Percentiles rank a stretch among this genome's conserved stretches.
Evolutionary conservation across 176 grass and related monocot species (phyloP).

Genomic region (Leersia perrieri): DNA sequence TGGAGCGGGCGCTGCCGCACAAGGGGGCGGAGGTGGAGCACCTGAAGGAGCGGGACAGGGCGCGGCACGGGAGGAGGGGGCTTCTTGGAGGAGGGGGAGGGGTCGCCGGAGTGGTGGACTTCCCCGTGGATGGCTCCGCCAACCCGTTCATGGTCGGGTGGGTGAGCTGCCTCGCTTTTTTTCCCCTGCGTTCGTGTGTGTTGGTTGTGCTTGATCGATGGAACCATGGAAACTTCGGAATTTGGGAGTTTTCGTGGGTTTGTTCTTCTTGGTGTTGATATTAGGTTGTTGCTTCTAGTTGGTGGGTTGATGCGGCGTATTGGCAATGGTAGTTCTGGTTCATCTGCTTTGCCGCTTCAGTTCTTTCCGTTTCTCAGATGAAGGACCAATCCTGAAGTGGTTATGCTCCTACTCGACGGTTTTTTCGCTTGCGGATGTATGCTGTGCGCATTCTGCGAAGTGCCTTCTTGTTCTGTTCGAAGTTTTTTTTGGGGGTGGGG

Average conservation of each 20-base stretch:
- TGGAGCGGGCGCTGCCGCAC: constrained; percentile 71
- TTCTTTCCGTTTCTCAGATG: neutral
- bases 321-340: neutral
- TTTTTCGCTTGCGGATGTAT: neutral
- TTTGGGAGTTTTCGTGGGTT: neutral
- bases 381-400: neutral
- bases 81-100: constrained; percentile 36
- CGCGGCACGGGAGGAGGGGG: constrained; percentile 54
- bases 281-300: neutral
- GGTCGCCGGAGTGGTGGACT: constrained; percentile 69
- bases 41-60: constrained; percentile 63
- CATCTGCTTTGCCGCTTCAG: neutral
- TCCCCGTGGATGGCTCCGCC: constrained; percentile 83
- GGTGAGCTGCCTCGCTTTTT: constrained; percentile 38
- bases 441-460: constrained; percentile 10
- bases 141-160: constrained; percentile 94
- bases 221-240: constrained; percentile 7
- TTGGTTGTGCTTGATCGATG: constrained; percentile 7
- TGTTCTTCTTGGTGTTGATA: neutral
- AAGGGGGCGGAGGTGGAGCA: constrained; percentile 59
- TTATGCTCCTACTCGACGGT: neutral
- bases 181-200: neutral
- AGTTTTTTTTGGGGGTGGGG: neutral
- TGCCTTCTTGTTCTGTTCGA: neutral
- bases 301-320: neutral